Percentiles rank a stretch among this genome's conserved stretches.
Evolutionary conservation across 495 filamentous ascomycete genomes (phyloP).

Genomic region (Penicillium cinerascens): DNA sequence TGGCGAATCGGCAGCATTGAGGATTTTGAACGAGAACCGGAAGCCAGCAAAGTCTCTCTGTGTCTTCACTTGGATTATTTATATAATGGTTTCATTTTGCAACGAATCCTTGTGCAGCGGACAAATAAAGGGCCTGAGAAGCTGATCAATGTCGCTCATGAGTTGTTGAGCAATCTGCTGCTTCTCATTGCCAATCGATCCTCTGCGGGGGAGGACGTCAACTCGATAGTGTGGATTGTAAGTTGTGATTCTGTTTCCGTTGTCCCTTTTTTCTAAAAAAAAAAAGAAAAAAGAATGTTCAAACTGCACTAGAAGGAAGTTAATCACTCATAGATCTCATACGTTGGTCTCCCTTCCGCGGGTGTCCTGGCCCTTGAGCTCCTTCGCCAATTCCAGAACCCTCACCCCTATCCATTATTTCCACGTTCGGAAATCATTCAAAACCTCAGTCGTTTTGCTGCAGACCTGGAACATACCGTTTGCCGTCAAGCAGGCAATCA

Average conservation of each 20-base stretch:
- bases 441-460: not conserved
- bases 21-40: too few relatives aligned
- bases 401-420: not conserved
- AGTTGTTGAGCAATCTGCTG: too few relatives aligned
- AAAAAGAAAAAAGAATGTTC: too few relatives aligned
- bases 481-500: not conserved
- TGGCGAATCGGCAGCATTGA: too few relatives aligned
- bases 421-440: not conserved
- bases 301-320: not conserved
- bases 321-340: slow-evolving; percentile 5
- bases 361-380: slow-evolving; percentile 5
- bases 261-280: too few relatives aligned
- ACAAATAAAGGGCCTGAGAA: too few relatives aligned
- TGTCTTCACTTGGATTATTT: too few relatives aligned
- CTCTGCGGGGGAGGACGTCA: not conserved
- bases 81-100: too few relatives aligned
- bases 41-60: too few relatives aligned
- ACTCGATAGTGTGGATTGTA: slow-evolving; percentile 1
- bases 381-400: not conserved
- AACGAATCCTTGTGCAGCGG: too few relatives aligned
- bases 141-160: too few relatives aligned
- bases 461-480: not conserved
- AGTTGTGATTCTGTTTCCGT: not conserved
- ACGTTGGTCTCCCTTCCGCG: slow-evolving; percentile 9
- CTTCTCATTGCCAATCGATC: too few relatives aligned